Evolutionary conservation across 2,329 filamentous ascomycete species (phyloP), one percentile per base, ranked within the genome.

Genomic region (Aureobasidium sp.): DNA sequence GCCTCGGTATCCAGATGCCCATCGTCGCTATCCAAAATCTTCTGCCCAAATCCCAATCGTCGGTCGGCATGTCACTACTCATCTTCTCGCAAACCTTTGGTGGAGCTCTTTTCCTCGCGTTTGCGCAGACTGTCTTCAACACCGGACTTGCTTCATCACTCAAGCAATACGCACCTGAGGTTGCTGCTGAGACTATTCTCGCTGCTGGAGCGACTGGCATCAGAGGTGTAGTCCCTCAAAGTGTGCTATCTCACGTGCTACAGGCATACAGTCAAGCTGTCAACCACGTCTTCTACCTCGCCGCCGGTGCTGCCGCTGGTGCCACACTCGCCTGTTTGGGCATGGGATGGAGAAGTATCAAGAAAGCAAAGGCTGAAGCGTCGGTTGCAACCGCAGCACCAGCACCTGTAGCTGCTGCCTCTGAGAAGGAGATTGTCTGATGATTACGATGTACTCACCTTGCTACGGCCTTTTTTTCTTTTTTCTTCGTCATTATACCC

Each of bases 241-340:
- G 79, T 55, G 78, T 73, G 55, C 64, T 84, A 5, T 62, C 66
- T 2, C 68, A 71, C 1, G 82, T 90, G 7, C 70, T 83, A 1
- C 58, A 70, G 0, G 84, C 82, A 0, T 88, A 88, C 69, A 87
- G 86, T 62, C 63, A 71, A 16, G 73, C 83, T 0, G 65, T 88
- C 30, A 74, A 74, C 25, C 35, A 37, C 14, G 48, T 51, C 2
- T 51, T 40, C 7, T 51, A 41, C 7, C 35, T 51, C 3, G 25
- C 37, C 10, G 48, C 37, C 17, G 48, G 48, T 2, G 25, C 35
- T 14, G 47, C 37, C 6, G 48, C 37, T 11, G 48, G 14, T n/a
- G 35, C 48, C 16, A 34, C 37, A 4, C 3, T 51, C 6, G 37
- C 25, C 8, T 51, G 48, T 30, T 6, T 51, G 8, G 48, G 48